Conservation (phyloP, 129 eudicot genomes). For the Glebionis coronaria region DNA sequence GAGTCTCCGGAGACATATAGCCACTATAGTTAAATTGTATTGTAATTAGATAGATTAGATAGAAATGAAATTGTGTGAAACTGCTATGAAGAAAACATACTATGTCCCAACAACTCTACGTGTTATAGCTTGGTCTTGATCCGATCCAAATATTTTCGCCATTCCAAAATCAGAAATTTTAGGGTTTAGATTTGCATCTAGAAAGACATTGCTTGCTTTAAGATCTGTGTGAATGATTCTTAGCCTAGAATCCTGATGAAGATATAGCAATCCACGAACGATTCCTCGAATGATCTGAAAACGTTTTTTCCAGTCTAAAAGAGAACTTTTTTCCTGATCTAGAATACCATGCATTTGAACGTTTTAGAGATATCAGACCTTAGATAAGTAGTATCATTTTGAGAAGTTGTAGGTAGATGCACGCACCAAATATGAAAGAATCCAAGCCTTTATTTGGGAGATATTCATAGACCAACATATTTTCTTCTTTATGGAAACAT, state of each 20-base stretch:
- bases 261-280: conserved; percentile 61
- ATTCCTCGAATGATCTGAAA: conserved; percentile 53
- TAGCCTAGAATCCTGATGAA: conserved; percentile 70
- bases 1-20: conserved; percentile 79
- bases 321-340: conserved; percentile 34
- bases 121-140: conserved; percentile 48
- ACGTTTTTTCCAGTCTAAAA: conserved; percentile 52
- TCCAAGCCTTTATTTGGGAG: conserved; percentile 55
- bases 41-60: neutral
- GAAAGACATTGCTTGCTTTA: conserved; percentile 62
- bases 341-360: neutral
- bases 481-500: conserved; percentile 38
- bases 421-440: conserved; percentile 48
- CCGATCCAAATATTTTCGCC: conserved; percentile 56
- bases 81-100: conserved; percentile 28
- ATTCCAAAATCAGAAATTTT: conserved; percentile 78
- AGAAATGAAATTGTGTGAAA: neutral
- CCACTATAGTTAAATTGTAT: conserved; percentile 41
- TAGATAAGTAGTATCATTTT: neutral
- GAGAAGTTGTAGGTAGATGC: neutral
- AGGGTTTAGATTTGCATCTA: conserved; percentile 54
- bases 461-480: conserved; percentile 51
- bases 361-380: neutral
- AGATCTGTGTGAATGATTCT: conserved; percentile 71
- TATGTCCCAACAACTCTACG: conserved; percentile 67